Evolutionary conservation across 768 basidiomycete genomes (phyloP).

Genomic region (Kwoniella dendrophila): DNA sequence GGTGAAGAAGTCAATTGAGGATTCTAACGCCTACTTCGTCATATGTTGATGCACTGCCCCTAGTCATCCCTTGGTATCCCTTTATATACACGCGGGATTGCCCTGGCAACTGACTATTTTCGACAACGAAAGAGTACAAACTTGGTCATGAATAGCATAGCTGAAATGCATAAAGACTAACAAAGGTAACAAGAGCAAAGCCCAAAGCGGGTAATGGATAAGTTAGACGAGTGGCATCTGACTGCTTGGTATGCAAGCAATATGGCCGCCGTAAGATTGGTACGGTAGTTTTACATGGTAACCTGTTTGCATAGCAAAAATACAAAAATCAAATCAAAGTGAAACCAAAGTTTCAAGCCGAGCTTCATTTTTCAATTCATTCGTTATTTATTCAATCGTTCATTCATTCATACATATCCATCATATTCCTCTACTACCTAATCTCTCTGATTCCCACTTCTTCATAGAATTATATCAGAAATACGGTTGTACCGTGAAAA

Average conservation of each 20-base stretch:
- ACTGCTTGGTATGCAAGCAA: no score
- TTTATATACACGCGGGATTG: neutral
- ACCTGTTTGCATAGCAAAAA: neutral
- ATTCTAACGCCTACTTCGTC: constrained; percentile 1
- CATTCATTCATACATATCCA: neutral
- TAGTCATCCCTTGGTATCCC: neutral
- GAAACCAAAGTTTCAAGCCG: no score
- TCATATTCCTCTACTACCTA: neutral
- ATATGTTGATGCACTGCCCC: constrained; percentile 5
- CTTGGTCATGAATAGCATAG: no score
- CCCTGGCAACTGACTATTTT: neutral
- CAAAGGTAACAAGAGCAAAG: no score
- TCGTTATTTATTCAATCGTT: neutral
- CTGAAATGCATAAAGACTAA: no score
- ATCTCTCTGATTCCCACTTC: neutral
- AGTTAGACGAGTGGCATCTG: no score
- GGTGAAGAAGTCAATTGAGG: neutral
- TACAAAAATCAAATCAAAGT: neutral
- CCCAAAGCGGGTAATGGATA: no score
- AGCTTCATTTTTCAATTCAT: no score
- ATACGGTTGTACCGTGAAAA: neutral
- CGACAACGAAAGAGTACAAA: no score
- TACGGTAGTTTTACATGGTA: no score
- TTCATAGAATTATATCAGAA: neutral
- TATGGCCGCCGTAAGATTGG: neutral